phyloP scores from a whole-genome alignment of 495 filamentous ascomycete species.

The Penicillium egyptiacum region DNA sequence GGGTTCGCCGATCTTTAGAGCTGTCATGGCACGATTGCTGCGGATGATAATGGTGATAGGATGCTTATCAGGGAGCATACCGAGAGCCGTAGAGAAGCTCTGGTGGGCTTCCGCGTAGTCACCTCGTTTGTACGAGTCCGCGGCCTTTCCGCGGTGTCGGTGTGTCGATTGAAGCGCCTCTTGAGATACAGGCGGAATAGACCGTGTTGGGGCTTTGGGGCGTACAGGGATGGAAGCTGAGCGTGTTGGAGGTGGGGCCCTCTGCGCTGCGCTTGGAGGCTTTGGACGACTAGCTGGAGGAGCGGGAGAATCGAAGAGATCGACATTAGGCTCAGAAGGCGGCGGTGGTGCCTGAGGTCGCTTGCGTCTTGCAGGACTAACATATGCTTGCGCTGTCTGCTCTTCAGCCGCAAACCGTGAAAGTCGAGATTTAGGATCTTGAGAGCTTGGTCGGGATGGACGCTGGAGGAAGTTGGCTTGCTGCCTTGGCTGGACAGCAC shows the following conservation, averaged over 20 bases:
- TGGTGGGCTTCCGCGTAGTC: constrained; percentile 85
- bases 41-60: constrained; percentile 81
- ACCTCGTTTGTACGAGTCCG: constrained; percentile 87
- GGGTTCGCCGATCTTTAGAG: constrained; percentile 84
- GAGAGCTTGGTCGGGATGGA: constrained; percentile 40
- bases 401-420: constrained; percentile 75
- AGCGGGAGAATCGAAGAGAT: constrained; percentile 56
- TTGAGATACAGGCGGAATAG: constrained; percentile 66
- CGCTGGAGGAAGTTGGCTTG: constrained; percentile 42
- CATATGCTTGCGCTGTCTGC: constrained; percentile 78
- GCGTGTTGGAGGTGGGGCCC: constrained; percentile 27
- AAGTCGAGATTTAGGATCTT: constrained; percentile 60
- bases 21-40: constrained; percentile 88
- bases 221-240: constrained; percentile 43
- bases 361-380: constrained; percentile 83
- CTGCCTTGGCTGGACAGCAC: constrained; percentile 26
- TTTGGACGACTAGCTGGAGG: constrained; percentile 32
- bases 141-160: constrained; percentile 72
- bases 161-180: constrained; percentile 70
- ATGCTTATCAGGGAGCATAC: constrained; percentile 73
- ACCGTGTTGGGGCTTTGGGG: constrained; percentile 55
- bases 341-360: constrained; percentile 53
- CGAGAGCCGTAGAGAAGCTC: constrained; percentile 74
- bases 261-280: constrained; percentile 33
- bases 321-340: constrained; percentile 48